Percentiles rank a stretch among this genome's conserved stretches.
Evolutionary conservation across 2,329 filamentous ascomycete genomes (phyloP).

Genomic region (Bimuria novae-zelandiae): DNA sequence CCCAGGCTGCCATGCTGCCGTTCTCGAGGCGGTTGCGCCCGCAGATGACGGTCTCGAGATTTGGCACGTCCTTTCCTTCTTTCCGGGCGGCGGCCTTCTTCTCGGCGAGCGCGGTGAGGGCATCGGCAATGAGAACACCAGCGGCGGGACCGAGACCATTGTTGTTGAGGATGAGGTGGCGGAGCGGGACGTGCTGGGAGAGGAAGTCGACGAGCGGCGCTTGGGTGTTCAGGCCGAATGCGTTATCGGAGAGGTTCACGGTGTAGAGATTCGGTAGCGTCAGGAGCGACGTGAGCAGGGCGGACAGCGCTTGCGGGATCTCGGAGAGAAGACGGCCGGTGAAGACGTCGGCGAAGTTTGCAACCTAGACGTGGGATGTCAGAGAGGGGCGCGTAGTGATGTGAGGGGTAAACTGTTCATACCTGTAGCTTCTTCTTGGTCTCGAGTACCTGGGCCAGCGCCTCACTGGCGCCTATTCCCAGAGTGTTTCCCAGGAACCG

Average conservation of each 20-base stretch:
- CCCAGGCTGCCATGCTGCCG: constrained; percentile 95
- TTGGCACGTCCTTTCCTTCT: constrained; percentile 71
- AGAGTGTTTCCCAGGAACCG: constrained; percentile 89
- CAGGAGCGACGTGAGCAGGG: constrained; percentile 82
- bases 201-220: constrained; percentile 93
- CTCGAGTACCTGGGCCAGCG: constrained; percentile 79
- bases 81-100: constrained; percentile 82
- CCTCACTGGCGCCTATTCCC: constrained; percentile 84
- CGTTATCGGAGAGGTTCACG: constrained; percentile 96
- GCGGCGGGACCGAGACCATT: constrained; percentile 94
- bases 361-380: constrained; percentile 57
- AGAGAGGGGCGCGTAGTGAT: not conserved
- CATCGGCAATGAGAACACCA: constrained; percentile 85
- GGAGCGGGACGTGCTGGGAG: constrained; percentile 82
- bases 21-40: constrained; percentile 95
- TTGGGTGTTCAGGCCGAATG: constrained; percentile 93
- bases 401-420: constrained; percentile 14
- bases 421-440: constrained; percentile 84
- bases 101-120: constrained; percentile 78
- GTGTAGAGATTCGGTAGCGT: constrained; percentile 86
- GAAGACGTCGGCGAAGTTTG: constrained; percentile 97
- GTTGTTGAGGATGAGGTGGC: constrained; percentile 96
- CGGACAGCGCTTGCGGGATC: constrained; percentile 86
- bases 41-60: constrained; percentile 96
- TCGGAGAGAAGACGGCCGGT: constrained; percentile 91